Conservation (phyloP, 179 eudicot species). For the Amaranthus tricolor region DNA sequence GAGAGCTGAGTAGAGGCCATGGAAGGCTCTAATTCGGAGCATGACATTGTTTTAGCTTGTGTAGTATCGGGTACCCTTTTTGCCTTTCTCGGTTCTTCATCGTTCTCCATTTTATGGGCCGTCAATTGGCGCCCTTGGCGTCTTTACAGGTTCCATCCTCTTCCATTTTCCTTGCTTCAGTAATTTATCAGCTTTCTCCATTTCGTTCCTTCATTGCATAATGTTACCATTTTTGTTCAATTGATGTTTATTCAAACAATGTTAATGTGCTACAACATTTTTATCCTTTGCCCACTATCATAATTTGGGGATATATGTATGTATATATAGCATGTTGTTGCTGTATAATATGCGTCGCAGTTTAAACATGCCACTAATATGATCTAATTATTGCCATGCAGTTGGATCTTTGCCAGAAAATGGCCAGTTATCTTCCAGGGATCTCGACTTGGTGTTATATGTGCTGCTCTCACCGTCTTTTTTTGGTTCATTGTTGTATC, state of each 20-base stretch:
- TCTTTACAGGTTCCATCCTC: slow-evolving; percentile 62
- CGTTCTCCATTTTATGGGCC: slow-evolving; percentile 90
- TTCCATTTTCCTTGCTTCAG: background rate
- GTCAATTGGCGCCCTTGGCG: slow-evolving; percentile 99
- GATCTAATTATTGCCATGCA: slow-evolving; percentile 25
- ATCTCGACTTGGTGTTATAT: slow-evolving; percentile 66
- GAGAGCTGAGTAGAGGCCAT: slow-evolving; percentile 18
- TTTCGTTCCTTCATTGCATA: no score
- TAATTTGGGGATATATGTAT: no score
- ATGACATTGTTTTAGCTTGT: slow-evolving; percentile 58
- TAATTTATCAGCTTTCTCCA: no score
- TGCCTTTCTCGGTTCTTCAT: slow-evolving; percentile 57
- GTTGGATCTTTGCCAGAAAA: slow-evolving; percentile 98
- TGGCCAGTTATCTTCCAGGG: slow-evolving; percentile 82
- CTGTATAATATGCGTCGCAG: background rate
- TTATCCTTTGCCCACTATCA: no score
- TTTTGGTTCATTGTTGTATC: slow-evolving; percentile 80
- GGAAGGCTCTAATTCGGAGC: slow-evolving; percentile 16
- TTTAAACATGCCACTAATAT: background rate
- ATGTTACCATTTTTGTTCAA: background rate
- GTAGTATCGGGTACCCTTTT: slow-evolving; percentile 63
- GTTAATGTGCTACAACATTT: no score
- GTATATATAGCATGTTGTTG: background rate
- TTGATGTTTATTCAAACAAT: no score
- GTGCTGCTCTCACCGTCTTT: slow-evolving; percentile 55